phyloP scores from a whole-genome alignment of 2,329 filamentous ascomycete genomes.

The Helotiales sp. region DNA sequence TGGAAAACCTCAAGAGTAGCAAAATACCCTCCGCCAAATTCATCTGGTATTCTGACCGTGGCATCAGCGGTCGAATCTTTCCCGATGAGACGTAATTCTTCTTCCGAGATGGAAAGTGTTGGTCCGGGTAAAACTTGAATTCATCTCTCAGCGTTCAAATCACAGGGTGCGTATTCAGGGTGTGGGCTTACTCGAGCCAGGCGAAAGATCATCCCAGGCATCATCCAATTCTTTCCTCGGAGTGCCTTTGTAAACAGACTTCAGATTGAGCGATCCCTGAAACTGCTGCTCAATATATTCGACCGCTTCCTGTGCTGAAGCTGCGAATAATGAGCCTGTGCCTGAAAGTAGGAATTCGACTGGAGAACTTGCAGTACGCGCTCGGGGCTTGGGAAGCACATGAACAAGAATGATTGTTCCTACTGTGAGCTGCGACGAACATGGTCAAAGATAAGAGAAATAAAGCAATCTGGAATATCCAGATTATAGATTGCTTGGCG shows the following conservation, averaged over 20 bases:
- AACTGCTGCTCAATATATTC: not conserved
- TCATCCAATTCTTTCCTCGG: not conserved
- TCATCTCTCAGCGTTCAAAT: too few relatives aligned
- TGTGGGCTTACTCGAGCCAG: not conserved
- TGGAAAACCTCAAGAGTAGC: constrained; percentile 16
- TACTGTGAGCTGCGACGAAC: not conserved
- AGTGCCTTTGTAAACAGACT: not conserved
- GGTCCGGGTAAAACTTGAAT: not conserved
- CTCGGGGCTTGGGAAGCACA: not conserved
- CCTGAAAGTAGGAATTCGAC: not conserved
- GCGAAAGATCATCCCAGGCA: constrained; percentile 1
- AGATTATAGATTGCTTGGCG: not conserved
- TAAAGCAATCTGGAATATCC: not conserved
- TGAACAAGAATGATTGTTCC: not conserved
- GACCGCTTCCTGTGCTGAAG: not conserved
- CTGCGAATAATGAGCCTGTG: not conserved
- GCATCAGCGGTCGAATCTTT: not conserved
- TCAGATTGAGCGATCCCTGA: not conserved
- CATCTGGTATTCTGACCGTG: constrained; percentile 1
- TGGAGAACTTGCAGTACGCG: not conserved
- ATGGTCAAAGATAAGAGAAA: not conserved
- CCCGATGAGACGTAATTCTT: not conserved
- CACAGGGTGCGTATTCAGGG: too few relatives aligned
- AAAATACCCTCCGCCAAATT: constrained; percentile 12
- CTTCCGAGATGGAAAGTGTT: not conserved